Evolutionary conservation across 140 eudicot species (phyloP).

Genomic region (Ambrosia hybrid): DNA sequence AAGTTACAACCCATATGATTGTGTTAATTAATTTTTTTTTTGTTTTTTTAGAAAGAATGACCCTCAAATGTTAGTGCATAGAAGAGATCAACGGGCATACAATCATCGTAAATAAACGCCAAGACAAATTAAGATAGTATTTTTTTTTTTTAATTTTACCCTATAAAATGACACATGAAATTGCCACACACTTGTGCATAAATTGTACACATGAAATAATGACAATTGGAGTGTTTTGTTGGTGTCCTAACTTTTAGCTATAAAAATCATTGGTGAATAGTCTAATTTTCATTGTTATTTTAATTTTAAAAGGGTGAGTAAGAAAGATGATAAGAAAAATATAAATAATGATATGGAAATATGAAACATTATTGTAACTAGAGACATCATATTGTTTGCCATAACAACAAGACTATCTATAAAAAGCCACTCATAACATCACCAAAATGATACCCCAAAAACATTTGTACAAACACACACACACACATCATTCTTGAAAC

Average conservation of each 20-base stretch:
- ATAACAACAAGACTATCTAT: slow-evolving; percentile 28
- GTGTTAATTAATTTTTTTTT: too few species aligned
- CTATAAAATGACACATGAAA: too few species aligned
- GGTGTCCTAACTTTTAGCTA: slow-evolving; percentile 36
- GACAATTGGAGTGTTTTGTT: slow-evolving; percentile 29
- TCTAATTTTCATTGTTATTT: neutral
- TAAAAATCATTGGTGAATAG: slow-evolving; percentile 36
- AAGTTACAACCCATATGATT: neutral
- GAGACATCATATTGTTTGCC: slow-evolving; percentile 44
- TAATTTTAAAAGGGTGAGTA: slow-evolving; percentile 30
- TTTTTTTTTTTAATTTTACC: too few species aligned
- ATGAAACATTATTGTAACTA: slow-evolving; percentile 31
- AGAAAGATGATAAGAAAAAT: slow-evolving; percentile 35
- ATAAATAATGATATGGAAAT: slow-evolving; percentile 32
- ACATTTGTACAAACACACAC: slow-evolving; percentile 20
- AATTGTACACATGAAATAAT: neutral
- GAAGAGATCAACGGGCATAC: neutral
- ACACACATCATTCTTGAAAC: slow-evolving; percentile 11
- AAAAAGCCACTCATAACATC: slow-evolving; percentile 38
- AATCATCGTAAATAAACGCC: too few species aligned
- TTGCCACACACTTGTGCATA: neutral
- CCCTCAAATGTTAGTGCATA: neutral
- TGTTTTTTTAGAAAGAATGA: too few species aligned
- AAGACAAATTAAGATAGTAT: neutral
- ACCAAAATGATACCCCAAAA: slow-evolving; percentile 33